A percentile compares a stretch with the other conserved stretches of the same genome.
Evolutionary conservation across 805 yeast species (phyloP).

Genomic region (Barnettozyma sp.): DNA sequence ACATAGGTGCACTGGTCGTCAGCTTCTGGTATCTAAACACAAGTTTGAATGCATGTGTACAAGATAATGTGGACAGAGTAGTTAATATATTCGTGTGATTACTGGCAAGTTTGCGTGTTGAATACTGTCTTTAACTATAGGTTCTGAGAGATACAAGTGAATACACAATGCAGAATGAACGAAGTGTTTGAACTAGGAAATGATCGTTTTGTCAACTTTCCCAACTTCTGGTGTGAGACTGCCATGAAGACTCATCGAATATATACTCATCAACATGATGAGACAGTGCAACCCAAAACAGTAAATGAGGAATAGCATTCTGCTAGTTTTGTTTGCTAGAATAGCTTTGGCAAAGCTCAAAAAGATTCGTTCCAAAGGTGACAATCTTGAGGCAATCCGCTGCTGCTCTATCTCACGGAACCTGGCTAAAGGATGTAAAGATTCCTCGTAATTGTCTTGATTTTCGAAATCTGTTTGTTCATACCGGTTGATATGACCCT

Average conservation of each 20-base stretch:
- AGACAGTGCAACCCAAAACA: conserved; percentile 69
- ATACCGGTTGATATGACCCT: conserved; percentile 15
- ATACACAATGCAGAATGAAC: no score
- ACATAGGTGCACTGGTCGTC: no score
- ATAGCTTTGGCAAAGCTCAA: conserved; percentile 65
- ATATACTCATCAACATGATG: conserved; percentile 57
- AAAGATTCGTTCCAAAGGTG: conserved; percentile 74
- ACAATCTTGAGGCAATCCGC: conserved; percentile 61
- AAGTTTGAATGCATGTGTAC: no score
- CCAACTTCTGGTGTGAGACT: conserved; percentile 39
- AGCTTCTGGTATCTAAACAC: no score
- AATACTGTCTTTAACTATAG: no score
- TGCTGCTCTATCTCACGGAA: conserved; percentile 74
- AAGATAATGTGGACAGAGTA: no score
- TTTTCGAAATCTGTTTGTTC: conserved; percentile 47
- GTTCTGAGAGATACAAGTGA: no score
- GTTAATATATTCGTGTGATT: no score
- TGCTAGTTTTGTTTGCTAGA: conserved; percentile 63
- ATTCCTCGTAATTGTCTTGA: conserved; percentile 62
- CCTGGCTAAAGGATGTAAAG: conserved; percentile 75
- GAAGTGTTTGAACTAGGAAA: no score
- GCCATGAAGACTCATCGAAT: conserved; percentile 42
- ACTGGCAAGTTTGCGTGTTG: no score
- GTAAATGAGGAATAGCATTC: conserved; percentile 68
- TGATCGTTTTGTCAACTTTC: conserved; percentile 7